Evolutionary conservation across 129 eudicot genomes (phyloP), one percentile per base, ranked within the genome.

Genomic region (Logfia minima): DNA sequence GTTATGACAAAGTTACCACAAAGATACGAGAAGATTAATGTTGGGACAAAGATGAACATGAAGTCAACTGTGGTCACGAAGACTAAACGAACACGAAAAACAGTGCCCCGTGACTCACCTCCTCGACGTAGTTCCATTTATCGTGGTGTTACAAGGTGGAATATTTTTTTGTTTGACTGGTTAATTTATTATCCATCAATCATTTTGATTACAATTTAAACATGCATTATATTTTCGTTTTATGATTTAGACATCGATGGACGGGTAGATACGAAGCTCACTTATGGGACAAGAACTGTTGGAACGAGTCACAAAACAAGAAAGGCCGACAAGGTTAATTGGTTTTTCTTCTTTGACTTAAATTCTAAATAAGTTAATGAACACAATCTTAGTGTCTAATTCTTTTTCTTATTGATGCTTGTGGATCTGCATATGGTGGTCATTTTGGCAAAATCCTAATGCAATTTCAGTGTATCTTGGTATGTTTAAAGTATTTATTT

Each of bases 261-360:
- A 91, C 97, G 0, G 97, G 97, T 17, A 79, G 97, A 74, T 91
- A 86, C 18, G 97, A 91, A 87, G 97, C 96, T 71, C 96, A 90
- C 80, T 84, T 90, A 67, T 90, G 96, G 96, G 96, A 90, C 52
- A 90, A 90, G 81, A 85, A 88, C 61, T 88, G 97, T 78, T 91
- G 97, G 97, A 91, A 89, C 66, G 92, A 91, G 79, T 76, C 92
- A 18, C 97, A 91, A 60, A 91, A 88, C 79, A 91, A 91, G 92
- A 91, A 91, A 77, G 97, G 97, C 70, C 89, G 92, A 77, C 97
- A 91, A 91, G 94, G 97, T 88, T 65, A 92, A 94, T 87, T 65
- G 28, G 63, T 48, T 24, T 24, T 67, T 4, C 26, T 18, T 0
- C 11, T 6, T 79, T 62, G 76, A 8, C 8, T 3, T 24, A 28